Conservation (phyloP, 441 rosid genomes). For the Gossypium schwendimanii region DNA sequence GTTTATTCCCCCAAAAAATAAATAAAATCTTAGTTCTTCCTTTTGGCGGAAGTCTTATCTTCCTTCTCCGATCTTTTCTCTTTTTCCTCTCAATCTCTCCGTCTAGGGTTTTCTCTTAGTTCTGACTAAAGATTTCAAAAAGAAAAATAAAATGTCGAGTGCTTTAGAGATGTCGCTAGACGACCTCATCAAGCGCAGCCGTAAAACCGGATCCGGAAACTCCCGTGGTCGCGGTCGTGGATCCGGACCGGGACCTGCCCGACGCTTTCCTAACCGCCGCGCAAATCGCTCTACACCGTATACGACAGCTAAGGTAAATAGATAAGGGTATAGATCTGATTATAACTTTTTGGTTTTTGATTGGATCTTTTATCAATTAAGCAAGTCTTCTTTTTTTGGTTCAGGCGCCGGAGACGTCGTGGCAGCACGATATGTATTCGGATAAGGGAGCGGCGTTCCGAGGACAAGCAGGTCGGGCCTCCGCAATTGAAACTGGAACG, state of each 20-base stretch:
- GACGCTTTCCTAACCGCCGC: conserved; percentile 58
- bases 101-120: conserved; percentile 12
- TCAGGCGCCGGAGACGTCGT: conserved; percentile 74
- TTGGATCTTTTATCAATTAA: conserved; percentile 13
- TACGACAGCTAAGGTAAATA: conserved; percentile 42
- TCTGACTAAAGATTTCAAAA: background rate
- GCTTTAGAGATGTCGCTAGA: conserved; percentile 92
- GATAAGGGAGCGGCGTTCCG: conserved; percentile 38
- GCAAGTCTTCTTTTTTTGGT: conserved; percentile 15
- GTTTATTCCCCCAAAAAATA: too few species aligned
- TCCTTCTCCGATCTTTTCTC: background rate
- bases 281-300: conserved; percentile 62
- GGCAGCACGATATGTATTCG: conserved; percentile 83
- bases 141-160: conserved; percentile 48
- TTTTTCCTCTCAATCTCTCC: background rate
- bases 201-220: conserved; percentile 52
- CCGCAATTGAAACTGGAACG: conserved; percentile 78
- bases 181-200: conserved; percentile 73
- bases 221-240: conserved; percentile 56
- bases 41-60: background rate
- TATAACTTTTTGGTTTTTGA: background rate
- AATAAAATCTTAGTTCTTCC: background rate
- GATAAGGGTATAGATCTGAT: background rate
- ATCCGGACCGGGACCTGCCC: conserved; percentile 69
- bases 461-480: conserved; percentile 39